Percentiles rank a stretch among this genome's conserved stretches.
phyloP scores from a whole-genome alignment of 176 grass and related monocot genomes.

The Tillandsia leiboldiana region DNA sequence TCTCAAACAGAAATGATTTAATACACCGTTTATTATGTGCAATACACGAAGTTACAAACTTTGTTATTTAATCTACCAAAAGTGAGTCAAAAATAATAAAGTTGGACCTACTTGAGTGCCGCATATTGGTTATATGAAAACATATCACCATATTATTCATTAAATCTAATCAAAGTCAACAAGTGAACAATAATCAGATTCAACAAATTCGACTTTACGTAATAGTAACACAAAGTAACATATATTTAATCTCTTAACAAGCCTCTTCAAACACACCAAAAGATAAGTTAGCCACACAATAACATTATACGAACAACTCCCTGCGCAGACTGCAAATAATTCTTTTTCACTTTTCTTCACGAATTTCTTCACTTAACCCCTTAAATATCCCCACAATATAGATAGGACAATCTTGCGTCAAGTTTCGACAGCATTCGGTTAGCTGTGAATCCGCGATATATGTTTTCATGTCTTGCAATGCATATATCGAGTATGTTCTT shows the following conservation, averaged over 20 bases:
- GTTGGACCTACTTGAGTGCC: too few relatives aligned
- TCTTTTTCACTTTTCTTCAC: not conserved
- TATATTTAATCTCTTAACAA: not conserved
- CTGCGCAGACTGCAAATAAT: not conserved
- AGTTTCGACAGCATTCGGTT: slow-evolving; percentile 38
- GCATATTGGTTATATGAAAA: too few relatives aligned
- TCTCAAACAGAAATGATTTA: too few relatives aligned
- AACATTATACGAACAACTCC: not conserved
- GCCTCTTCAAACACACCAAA: not conserved
- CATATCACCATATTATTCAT: too few relatives aligned
- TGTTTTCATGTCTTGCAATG: slow-evolving; percentile 21
- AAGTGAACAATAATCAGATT: too few relatives aligned
- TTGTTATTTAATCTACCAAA: too few relatives aligned
- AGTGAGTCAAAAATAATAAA: too few relatives aligned
- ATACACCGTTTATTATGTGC: too few relatives aligned
- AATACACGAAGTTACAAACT: too few relatives aligned
- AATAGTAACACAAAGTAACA: not conserved
- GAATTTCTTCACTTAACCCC: not conserved
- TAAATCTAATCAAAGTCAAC: too few relatives aligned
- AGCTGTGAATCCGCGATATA: slow-evolving; percentile 25
- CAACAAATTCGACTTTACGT: too few relatives aligned
- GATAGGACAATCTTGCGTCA: slow-evolving; percentile 35
- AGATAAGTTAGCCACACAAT: not conserved
- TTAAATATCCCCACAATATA: slow-evolving; percentile 30
- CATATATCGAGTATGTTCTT: slow-evolving; percentile 43